Percentiles rank a stretch among this genome's conserved stretches.
phyloP scores from a whole-genome alignment of 805 yeast genomes.

The Cyberlindnera japonica region DNA sequence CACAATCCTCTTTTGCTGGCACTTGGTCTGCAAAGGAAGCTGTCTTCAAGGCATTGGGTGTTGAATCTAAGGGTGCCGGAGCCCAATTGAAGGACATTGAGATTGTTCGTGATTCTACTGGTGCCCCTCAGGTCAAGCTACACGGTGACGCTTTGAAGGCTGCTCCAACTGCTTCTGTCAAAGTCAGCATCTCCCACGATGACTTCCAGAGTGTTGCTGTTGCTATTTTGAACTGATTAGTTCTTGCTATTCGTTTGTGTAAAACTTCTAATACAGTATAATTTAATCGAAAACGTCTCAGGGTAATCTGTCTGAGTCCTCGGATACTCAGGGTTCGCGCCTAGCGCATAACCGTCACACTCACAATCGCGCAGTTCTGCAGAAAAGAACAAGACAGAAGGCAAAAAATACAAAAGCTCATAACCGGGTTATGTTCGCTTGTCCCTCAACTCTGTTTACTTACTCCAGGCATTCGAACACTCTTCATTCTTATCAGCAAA shows the following conservation, averaged over 20 bases:
- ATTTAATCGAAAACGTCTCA: background rate
- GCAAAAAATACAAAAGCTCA: slow-evolving; percentile 5
- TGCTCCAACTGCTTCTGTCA: slow-evolving; percentile 68
- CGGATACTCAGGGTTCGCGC: no score
- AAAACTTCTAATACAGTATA: background rate
- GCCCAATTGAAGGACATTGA: slow-evolving; percentile 92
- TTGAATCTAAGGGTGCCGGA: slow-evolving; percentile 88
- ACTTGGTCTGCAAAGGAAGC: slow-evolving; percentile 99
- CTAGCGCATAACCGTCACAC: no score
- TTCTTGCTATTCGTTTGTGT: background rate
- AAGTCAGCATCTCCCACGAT: slow-evolving; percentile 92
- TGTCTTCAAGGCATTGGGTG: slow-evolving; percentile 92
- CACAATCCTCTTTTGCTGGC: slow-evolving; percentile 91
- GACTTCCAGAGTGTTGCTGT: slow-evolving; percentile 98
- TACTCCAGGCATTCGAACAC: background rate
- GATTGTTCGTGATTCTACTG: slow-evolving; percentile 58
- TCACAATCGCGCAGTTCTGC: no score
- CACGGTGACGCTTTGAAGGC: slow-evolving; percentile 73
- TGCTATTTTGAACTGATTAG: slow-evolving; percentile 50
- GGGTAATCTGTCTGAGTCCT: no score
- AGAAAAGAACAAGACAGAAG: no score
- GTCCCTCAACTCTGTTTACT: background rate
- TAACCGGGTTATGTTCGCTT: slow-evolving; percentile 17
- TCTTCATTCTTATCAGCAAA: no score
- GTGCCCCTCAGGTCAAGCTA: slow-evolving; percentile 77